These are phyloP conservation scores for Scleromitrula shiraiana DNA, from an alignment of 2,329 filamentous ascomycete species.

Conservation along the genomic window DNA sequence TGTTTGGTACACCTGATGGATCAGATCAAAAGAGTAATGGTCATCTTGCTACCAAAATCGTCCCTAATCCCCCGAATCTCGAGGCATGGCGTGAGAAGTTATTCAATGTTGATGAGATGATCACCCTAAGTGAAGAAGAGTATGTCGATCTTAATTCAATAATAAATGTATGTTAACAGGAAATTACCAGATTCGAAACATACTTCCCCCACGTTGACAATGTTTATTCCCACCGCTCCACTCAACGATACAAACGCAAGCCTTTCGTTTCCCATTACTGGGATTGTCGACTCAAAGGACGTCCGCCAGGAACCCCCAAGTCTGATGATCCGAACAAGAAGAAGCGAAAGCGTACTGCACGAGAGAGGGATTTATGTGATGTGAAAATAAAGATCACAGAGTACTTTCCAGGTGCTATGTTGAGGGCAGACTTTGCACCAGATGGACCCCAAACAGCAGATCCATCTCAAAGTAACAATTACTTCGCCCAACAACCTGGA, in stretches of 20 bases:
- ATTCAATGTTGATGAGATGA: constrained; percentile 67
- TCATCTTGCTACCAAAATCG: constrained; percentile 47
- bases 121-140: constrained; percentile 67
- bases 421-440: constrained; percentile 27
- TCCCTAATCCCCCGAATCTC: constrained; percentile 60
- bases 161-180: constrained; percentile 10
- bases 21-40: constrained; percentile 39
- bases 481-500: constrained; percentile 23
- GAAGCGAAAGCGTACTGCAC: constrained; percentile 68
- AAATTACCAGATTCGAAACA: constrained; percentile 54
- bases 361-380: constrained; percentile 72
- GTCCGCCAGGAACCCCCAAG: constrained; percentile 71
- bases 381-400: constrained; percentile 84
- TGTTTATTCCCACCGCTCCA: constrained; percentile 76
- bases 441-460: constrained; percentile 23
- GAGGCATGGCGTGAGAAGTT: constrained; percentile 62
- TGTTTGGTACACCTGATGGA: constrained; percentile 31
- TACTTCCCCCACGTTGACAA: constrained; percentile 83
- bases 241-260: constrained; percentile 72
- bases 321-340: constrained; percentile 74
- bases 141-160: constrained; percentile 33
- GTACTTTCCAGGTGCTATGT: constrained; percentile 52
- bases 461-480: constrained; percentile 22
- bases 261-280: constrained; percentile 79
- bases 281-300: constrained; percentile 75